Evolutionary conservation across 441 rosid genomes (phyloP).

Genomic region (Pelargonium fulgidum): DNA sequence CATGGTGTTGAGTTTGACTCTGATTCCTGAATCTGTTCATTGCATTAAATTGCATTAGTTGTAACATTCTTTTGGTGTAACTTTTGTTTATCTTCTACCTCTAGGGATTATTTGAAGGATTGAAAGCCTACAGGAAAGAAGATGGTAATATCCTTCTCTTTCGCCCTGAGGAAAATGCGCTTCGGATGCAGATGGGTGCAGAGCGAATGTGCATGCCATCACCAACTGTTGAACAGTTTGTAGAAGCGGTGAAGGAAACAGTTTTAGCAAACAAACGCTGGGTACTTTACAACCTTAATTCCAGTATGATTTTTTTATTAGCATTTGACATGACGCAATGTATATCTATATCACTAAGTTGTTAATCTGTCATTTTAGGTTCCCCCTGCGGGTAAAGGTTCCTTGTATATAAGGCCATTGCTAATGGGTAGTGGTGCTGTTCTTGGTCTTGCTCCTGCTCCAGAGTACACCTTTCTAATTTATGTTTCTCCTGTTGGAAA

Average conservation of each 20-base stretch:
- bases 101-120: conserved; percentile 67
- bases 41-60: conserved; percentile 7
- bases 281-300: conserved; percentile 30
- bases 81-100: neutral
- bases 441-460: conserved; percentile 74
- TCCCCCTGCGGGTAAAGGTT: conserved; percentile 87
- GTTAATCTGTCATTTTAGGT: conserved; percentile 35
- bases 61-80: neutral
- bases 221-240: conserved; percentile 56
- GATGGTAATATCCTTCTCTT: conserved; percentile 52
- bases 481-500: conserved; percentile 79
- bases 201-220: conserved; percentile 78
- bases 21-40: neutral
- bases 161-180: conserved; percentile 71
- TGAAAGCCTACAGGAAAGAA: conserved; percentile 61
- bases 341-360: conserved; percentile 13
- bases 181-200: conserved; percentile 60
- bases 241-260: conserved; percentile 56
- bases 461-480: conserved; percentile 64
- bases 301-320: neutral
- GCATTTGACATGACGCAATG: neutral
- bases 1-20: neutral
- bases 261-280: conserved; percentile 68
- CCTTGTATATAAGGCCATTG: conserved; percentile 76
- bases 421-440: conserved; percentile 71